Evolutionary conservation across 2,329 filamentous ascomycete genomes (phyloP), one percentile per base, ranked within the genome.

Genomic region (Stemphylium lycopersici): DNA sequence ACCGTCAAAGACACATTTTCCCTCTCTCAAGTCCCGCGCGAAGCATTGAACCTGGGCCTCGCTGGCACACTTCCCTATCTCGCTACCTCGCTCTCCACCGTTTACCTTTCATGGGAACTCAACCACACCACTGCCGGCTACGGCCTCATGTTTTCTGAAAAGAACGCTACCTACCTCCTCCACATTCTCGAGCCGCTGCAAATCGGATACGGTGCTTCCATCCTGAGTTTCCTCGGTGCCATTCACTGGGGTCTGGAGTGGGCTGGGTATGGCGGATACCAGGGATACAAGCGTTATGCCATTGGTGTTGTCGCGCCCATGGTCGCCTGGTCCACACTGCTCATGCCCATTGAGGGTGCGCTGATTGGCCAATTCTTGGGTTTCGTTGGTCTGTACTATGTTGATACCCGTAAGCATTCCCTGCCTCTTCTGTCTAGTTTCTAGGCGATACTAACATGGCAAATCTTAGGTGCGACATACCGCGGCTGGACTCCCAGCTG

Each of bases 211-310:
- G 93, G 93, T 50, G 93, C 93, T 42, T 86, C 96, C 53, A 95
- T 96, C 67, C 90, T 96, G 66, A 96, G 92, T 24, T 97, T 96
- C 81, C 84, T 97, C 1, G 93, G 93, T 39, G 93, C 93, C 31
- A 87, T 96, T 68, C 93, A 97, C 77, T 97, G 93, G 90, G 93
- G 93, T 51, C 82, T 96, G 15, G 92, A 96, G 77, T 96, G 88
- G 74, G 90, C 90, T 45, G 79, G 88, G 78, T 87, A 82, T 74
- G 78, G 87, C 76, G 76, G 84, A 69, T 67, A 83, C 58, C 87
- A 90, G 52, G 89, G 90, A 48, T 90, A 89, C 66, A 86, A 86
- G 66, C 89, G 93, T 59, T 97, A 96, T 73, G 86, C 86, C n/a
- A 86, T 92, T 62, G 93, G 93, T 65, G 86, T 96, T 12, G 72